These are phyloP conservation scores for Osmozyma mogii DNA, from an alignment of 805 yeast genomes.

Conservation along the genomic window DNA sequence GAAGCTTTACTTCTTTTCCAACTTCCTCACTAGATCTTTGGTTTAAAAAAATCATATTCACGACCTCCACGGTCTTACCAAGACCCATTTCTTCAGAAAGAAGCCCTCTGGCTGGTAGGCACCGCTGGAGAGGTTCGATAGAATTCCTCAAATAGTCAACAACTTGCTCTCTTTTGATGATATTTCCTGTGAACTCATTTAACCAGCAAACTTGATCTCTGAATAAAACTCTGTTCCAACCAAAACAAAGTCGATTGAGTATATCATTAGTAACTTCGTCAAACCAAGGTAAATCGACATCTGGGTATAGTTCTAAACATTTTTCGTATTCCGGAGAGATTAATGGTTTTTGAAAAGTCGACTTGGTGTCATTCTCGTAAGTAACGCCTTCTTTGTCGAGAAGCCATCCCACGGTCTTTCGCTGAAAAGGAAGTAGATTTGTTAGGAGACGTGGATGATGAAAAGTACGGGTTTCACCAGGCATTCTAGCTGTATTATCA, in stretches of 20 bases:
- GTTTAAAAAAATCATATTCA: slow-evolving; percentile 57
- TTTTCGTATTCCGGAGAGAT: background rate
- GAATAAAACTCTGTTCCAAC: slow-evolving; percentile 35
- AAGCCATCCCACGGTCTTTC: slow-evolving; percentile 50
- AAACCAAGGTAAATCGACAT: slow-evolving; percentile 6
- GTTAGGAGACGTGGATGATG: slow-evolving; percentile 39
- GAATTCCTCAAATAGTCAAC: slow-evolving; percentile 10
- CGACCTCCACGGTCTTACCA: slow-evolving; percentile 87
- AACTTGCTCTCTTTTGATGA: slow-evolving; percentile 27
- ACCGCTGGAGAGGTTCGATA: slow-evolving; percentile 18
- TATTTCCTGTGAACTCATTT: slow-evolving; percentile 43
- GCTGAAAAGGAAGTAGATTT: slow-evolving; percentile 42
- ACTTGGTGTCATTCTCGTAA: slow-evolving; percentile 18
- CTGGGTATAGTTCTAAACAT: slow-evolving; percentile 3
- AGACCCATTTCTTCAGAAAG: slow-evolving; percentile 96
- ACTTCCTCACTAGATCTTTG: slow-evolving; percentile 37
- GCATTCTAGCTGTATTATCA: slow-evolving; percentile 28
- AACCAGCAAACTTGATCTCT: slow-evolving; percentile 28
- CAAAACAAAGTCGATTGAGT: slow-evolving; percentile 41
- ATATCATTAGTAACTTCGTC: slow-evolving; percentile 18
- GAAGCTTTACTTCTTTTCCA: slow-evolving; percentile 20
- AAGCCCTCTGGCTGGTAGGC: slow-evolving; percentile 60
- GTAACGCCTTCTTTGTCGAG: slow-evolving; percentile 40
- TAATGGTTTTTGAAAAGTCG: background rate
- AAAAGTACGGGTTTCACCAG: slow-evolving; percentile 12